These are phyloP conservation scores for Actinidia arguta DNA, from an alignment of 179 eudicot species.

Conservation along the genomic window DNA sequence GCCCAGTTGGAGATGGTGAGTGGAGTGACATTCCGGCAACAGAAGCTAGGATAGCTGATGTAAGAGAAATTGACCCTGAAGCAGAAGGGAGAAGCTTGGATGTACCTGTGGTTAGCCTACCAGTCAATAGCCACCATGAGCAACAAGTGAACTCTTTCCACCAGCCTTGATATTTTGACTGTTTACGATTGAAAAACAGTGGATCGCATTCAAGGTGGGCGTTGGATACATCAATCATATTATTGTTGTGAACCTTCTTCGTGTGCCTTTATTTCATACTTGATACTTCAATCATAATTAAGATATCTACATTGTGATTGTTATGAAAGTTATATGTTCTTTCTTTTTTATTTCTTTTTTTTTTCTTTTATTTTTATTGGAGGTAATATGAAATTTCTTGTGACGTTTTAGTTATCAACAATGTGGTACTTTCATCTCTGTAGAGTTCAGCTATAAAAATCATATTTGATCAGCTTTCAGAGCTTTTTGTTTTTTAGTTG, in stretches of 20 bases:
- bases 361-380: background rate
- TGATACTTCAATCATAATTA: background rate
- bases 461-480: too few relatives aligned
- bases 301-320: background rate
- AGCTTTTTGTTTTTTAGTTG: too few relatives aligned
- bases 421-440: background rate
- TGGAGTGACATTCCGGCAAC: slow-evolving; percentile 95
- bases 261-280: background rate
- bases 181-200: background rate
- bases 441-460: background rate
- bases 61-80: slow-evolving; percentile 69
- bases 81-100: slow-evolving; percentile 67
- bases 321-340: background rate
- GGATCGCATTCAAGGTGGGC: background rate
- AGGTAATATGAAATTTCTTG: background rate
- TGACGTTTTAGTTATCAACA: background rate
- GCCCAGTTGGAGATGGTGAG: slow-evolving; percentile 64
- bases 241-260: slow-evolving; percentile 1
- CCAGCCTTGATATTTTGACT: slow-evolving; percentile 40
- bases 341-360: background rate
- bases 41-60: slow-evolving; percentile 84
- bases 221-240: background rate
- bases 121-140: slow-evolving; percentile 44
- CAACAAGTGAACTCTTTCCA: slow-evolving; percentile 41
- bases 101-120: slow-evolving; percentile 65